These are phyloP conservation scores for Leccinum fallax DNA, from an alignment of 1,284 basidiomycete genomes.

Conservation along the genomic window DNA sequence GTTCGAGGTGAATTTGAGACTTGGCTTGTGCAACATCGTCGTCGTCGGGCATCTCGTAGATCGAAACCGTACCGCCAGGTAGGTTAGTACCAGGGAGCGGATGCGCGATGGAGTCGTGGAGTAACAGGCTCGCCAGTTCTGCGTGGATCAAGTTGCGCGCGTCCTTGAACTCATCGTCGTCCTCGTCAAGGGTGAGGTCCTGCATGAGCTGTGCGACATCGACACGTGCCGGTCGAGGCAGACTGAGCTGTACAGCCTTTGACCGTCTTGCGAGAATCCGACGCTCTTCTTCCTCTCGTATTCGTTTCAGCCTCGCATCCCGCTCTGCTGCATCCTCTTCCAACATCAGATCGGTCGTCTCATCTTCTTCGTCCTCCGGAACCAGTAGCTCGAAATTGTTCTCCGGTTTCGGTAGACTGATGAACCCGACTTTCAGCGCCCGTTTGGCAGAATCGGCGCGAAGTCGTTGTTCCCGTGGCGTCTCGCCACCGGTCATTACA, in stretches of 20 bases:
- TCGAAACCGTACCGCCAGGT: constrained; percentile 73
- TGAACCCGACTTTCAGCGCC: constrained; percentile 81
- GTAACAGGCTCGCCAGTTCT: constrained; percentile 81
- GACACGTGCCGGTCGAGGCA: constrained; percentile 88
- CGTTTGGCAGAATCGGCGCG: constrained; percentile 66
- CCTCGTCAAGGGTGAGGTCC: constrained; percentile 55
- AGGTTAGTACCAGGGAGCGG: constrained; percentile 89
- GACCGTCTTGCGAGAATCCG: constrained; percentile 82
- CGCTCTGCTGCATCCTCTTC: constrained; percentile 94
- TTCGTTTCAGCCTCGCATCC: constrained; percentile 74
- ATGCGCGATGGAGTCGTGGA: constrained; percentile 88
- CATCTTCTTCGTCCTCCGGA: constrained; percentile 79
- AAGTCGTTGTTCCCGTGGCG: constrained; percentile 74
- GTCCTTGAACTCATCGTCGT: constrained; percentile 48
- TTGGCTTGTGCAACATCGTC: constrained; percentile 76
- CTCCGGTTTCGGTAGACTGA: constrained; percentile 87
- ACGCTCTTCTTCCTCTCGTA: constrained; percentile 77
- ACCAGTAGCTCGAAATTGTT: constrained; percentile 98
- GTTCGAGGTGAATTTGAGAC: constrained; percentile 74
- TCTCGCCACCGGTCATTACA: constrained; percentile 61
- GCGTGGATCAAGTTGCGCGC: constrained; percentile 72
- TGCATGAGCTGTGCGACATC: constrained; percentile 68
- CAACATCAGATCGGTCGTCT: constrained; percentile 43
- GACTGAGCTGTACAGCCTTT: constrained; percentile 77
- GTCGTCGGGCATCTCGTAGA: constrained; percentile 80